Percentiles rank a stretch among this genome's conserved stretches.
These are phyloP conservation scores for Tuber calosporum DNA, from an alignment of 495 filamentous ascomycete genomes.

Conservation along the genomic window DNA sequence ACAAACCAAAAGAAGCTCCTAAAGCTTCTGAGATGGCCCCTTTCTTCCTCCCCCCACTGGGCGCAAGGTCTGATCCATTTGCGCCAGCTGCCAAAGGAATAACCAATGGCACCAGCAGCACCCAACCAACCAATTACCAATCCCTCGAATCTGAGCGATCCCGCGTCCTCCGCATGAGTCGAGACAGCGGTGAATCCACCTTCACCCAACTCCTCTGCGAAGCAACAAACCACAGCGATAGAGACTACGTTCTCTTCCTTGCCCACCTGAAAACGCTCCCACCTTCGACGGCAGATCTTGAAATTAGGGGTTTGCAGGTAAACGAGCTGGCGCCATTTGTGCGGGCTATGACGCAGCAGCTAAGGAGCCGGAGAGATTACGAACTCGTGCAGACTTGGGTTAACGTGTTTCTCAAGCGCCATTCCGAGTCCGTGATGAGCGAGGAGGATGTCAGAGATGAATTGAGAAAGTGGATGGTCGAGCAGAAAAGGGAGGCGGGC, in stretches of 20 bases:
- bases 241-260: slow-evolving; percentile 54
- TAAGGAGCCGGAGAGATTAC: slow-evolving; percentile 66
- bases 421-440: slow-evolving; percentile 54
- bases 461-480: slow-evolving; percentile 53
- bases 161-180: slow-evolving; percentile 50
- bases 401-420: slow-evolving; percentile 75
- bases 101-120: neutral
- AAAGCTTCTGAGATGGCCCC: slow-evolving; percentile 90
- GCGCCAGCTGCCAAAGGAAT: slow-evolving; percentile 4
- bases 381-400: slow-evolving; percentile 96
- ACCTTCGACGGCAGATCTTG: slow-evolving; percentile 76
- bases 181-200: slow-evolving; percentile 48
- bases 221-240: slow-evolving; percentile 36
- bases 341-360: slow-evolving; percentile 59
- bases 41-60: slow-evolving; percentile 81
- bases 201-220: slow-evolving; percentile 22
- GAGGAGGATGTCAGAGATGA: slow-evolving; percentile 38
- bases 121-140: slow-evolving; percentile 5
- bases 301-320: slow-evolving; percentile 57
- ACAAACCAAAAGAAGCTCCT: slow-evolving; percentile 85
- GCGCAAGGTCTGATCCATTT: slow-evolving; percentile 36
- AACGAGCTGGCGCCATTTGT: slow-evolving; percentile 65
- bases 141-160: slow-evolving; percentile 47
- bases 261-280: slow-evolving; percentile 68
- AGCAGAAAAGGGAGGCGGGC: slow-evolving; percentile 60